Percentiles rank a stretch among this genome's conserved stretches.
These are phyloP conservation scores for Globisporangium paroecandrum DNA, from an alignment of 352 stramenopile genomes.

Conservation along the genomic window DNA sequence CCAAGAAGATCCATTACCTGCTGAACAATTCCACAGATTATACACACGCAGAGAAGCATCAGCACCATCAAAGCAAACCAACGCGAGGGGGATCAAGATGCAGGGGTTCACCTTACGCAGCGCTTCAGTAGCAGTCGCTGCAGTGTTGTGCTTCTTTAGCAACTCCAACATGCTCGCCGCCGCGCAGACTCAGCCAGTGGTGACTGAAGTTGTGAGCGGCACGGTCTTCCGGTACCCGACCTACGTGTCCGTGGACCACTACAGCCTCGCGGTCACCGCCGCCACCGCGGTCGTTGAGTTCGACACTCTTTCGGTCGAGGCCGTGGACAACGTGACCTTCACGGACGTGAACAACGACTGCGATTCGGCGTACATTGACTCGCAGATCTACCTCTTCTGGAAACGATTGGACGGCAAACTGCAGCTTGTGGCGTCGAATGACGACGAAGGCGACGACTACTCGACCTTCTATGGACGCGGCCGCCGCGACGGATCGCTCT, in stretches of 20 bases:
- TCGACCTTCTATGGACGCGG: slow-evolving; percentile 34
- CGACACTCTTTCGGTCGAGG: slow-evolving; percentile 67
- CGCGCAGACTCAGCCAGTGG: slow-evolving; percentile 17
- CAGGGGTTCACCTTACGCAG: neutral
- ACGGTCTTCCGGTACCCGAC: slow-evolving; percentile 50
- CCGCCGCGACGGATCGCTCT: slow-evolving; percentile 46
- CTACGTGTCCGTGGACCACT: slow-evolving; percentile 60
- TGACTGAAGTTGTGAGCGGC: slow-evolving; percentile 46
- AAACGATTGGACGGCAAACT: slow-evolving; percentile 26
- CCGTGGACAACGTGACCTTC: slow-evolving; percentile 41
- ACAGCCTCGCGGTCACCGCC: slow-evolving; percentile 41
- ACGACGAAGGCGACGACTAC: slow-evolving; percentile 65
- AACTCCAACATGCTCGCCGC: neutral
- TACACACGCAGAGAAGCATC: neutral
- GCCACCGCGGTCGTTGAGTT: slow-evolving; percentile 51
- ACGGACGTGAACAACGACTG: slow-evolving; percentile 64
- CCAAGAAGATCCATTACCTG: neutral
- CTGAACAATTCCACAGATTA: neutral
- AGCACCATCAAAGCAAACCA: neutral
- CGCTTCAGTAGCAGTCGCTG: neutral
- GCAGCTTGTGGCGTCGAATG: slow-evolving; percentile 47
- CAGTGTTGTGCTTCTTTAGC: neutral
- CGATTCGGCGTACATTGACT: slow-evolving; percentile 72
- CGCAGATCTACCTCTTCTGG: slow-evolving; percentile 50
- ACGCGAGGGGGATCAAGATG: neutral